These are phyloP conservation scores for Fusarium sp. DNA, from an alignment of 2,329 filamentous ascomycete genomes.

Conservation along the genomic window DNA sequence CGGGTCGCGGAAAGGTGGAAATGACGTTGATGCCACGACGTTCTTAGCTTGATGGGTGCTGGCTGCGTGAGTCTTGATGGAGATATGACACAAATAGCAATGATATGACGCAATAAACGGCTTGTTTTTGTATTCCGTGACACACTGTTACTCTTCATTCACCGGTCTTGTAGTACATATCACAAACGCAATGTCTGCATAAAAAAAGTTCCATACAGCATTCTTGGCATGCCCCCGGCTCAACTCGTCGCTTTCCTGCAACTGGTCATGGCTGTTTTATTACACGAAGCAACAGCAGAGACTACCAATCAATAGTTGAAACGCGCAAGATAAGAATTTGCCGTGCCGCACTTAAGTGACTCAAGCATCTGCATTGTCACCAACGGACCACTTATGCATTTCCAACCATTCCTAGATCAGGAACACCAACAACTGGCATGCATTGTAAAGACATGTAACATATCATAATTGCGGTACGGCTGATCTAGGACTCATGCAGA, in stretches of 20 bases:
- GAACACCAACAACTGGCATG: accelerated
- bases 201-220: background rate
- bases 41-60: background rate
- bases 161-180: background rate
- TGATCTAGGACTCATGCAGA: accelerated
- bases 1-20: background rate
- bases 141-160: accelerated
- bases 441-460: background rate
- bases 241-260: background rate
- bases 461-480: background rate
- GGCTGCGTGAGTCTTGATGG: background rate
- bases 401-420: accelerated
- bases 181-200: background rate
- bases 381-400: background rate
- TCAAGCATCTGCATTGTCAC: background rate
- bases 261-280: too few relatives aligned
- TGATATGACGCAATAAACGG: background rate
- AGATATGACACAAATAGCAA: background rate
- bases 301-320: background rate
- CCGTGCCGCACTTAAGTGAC: background rate
- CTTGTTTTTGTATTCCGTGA: background rate
- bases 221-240: background rate
- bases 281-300: background rate
- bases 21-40: background rate
- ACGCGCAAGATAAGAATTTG: background rate